These are phyloP conservation scores for Dendrothele bispora DNA, from an alignment of 768 basidiomycete species.

Conservation along the genomic window DNA sequence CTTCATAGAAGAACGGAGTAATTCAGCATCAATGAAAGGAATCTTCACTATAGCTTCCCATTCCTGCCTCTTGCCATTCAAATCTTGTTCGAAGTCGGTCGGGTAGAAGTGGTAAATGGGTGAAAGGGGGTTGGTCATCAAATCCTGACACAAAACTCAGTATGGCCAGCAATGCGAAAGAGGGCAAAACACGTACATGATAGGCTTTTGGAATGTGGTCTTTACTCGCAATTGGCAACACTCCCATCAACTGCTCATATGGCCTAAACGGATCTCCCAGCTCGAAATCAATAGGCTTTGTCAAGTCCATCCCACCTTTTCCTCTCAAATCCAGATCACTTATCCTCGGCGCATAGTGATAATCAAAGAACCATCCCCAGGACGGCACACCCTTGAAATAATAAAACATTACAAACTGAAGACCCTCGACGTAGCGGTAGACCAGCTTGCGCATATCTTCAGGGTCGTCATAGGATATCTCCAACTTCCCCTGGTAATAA, in stretches of 20 bases:
- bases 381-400: slow-evolving; percentile 97
- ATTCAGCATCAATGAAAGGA: slow-evolving; percentile 87
- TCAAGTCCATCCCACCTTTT: not conserved
- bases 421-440: slow-evolving; percentile 85
- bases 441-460: slow-evolving; percentile 68
- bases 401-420: slow-evolving; percentile 99
- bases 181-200: slow-evolving; percentile 48
- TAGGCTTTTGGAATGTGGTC: slow-evolving; percentile 88
- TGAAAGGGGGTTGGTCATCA: slow-evolving; percentile 85
- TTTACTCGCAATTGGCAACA: slow-evolving; percentile 87
- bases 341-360: slow-evolving; percentile 96
- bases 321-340: slow-evolving; percentile 58
- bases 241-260: slow-evolving; percentile 97
- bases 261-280: slow-evolving; percentile 90
- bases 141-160: slow-evolving; percentile 52
- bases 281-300: slow-evolving; percentile 63
- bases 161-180: not conserved
- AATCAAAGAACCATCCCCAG: slow-evolving; percentile 99
- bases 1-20: slow-evolving; percentile 81
- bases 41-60: slow-evolving; percentile 99
- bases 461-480: slow-evolving; percentile 71
- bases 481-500: slow-evolving; percentile 92
- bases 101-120: slow-evolving; percentile 96
- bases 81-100: slow-evolving; percentile 82
- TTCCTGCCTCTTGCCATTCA: slow-evolving; percentile 97